Evolutionary conservation across 2,329 filamentous ascomycete species (phyloP).

Genomic region (Sclerotinia subarctica): DNA sequence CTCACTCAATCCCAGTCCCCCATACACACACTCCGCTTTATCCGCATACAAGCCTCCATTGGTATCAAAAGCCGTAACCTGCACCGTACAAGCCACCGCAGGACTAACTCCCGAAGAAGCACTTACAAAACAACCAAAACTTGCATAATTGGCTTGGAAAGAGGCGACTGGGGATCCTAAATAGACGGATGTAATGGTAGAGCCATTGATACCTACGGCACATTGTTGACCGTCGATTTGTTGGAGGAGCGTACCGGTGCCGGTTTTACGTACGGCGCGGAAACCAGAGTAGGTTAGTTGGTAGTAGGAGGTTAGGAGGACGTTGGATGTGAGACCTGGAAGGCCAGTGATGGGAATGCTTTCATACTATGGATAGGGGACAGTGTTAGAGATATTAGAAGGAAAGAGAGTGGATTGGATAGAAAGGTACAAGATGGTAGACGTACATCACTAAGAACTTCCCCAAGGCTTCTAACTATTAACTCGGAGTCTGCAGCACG

Average conservation of each 20-base stretch:
- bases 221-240: not conserved
- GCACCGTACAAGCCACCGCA: not conserved
- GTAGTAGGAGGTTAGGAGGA: not conserved
- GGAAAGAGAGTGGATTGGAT: not conserved
- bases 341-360: not conserved
- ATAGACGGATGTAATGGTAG: not conserved
- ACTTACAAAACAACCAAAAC: not conserved
- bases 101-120: not conserved
- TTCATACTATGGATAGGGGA: not conserved
- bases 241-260: not conserved
- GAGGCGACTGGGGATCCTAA: not conserved
- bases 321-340: not conserved
- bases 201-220: not conserved
- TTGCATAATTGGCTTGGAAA: not conserved
- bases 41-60: not conserved
- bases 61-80: not conserved
- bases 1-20: not conserved
- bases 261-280: not conserved
- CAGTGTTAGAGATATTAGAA: not conserved
- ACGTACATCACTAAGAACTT: not conserved
- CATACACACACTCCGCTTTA: not conserved
- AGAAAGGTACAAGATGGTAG: too few species aligned
- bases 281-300: not conserved
- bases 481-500: not conserved
- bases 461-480: not conserved